Percentiles rank a stretch among this genome's conserved stretches.
Conservation (phyloP, 2,329 filamentous ascomycete species). For the Paramyrothecium roridum region DNA sequence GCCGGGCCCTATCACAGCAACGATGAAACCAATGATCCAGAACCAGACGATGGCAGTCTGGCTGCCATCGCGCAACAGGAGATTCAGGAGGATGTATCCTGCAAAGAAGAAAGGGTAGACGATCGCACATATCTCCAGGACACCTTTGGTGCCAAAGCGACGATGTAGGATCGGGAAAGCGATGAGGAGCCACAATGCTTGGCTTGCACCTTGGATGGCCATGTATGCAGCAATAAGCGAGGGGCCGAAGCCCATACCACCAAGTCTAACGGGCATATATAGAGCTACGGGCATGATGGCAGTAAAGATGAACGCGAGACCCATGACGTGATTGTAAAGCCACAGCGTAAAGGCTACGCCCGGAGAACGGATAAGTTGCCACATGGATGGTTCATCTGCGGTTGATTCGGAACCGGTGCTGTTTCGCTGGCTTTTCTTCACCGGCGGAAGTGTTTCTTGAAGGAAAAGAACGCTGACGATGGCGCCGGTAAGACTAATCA, state of each 20-base stretch:
- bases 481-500: conserved; percentile 55
- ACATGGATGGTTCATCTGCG: conserved; percentile 13
- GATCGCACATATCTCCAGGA: conserved; percentile 53
- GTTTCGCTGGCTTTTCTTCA: conserved; percentile 20
- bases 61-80: conserved; percentile 33
- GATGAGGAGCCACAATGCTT: conserved; percentile 69
- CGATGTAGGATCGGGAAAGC: conserved; percentile 67
- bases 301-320: conserved; percentile 70
- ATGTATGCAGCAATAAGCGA: conserved; percentile 66
- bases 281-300: conserved; percentile 67
- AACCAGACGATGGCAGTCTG: conserved; percentile 40
- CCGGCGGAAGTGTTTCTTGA: conserved; percentile 51
- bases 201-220: conserved; percentile 59
- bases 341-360: conserved; percentile 65
- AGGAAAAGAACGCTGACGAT: conserved; percentile 52
- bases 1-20: conserved; percentile 54
- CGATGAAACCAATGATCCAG: conserved; percentile 44
- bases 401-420: conserved; percentile 1
- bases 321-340: conserved; percentile 62
- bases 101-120: conserved; percentile 64
- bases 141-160: conserved; percentile 61
- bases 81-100: conserved; percentile 54
- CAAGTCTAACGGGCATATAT: conserved; percentile 59
- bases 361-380: conserved; percentile 54
- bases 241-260: conserved; percentile 63